phyloP scores from a whole-genome alignment of 2,329 filamentous ascomycete species.

The Colletotrichum scovillei region DNA sequence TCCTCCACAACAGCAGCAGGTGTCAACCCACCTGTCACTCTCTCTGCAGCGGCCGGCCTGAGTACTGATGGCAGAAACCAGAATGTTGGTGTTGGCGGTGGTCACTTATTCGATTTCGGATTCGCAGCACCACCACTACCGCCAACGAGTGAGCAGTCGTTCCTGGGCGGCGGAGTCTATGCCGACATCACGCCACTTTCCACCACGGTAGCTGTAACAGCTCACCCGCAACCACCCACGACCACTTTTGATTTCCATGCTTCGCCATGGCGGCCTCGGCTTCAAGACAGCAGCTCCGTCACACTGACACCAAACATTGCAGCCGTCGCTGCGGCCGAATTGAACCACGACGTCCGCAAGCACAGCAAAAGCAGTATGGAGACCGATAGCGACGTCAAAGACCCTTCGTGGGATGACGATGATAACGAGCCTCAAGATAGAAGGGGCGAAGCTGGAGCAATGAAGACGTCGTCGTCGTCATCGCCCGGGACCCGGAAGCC shows the following conservation, averaged over 20 bases:
- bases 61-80: background rate
- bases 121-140: constrained; percentile 25
- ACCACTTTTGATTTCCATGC: constrained; percentile 28
- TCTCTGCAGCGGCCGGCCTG: constrained; percentile 15
- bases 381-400: constrained; percentile 22
- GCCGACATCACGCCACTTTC: constrained; percentile 35
- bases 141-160: constrained; percentile 26
- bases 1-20: constrained; percentile 4
- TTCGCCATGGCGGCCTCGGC: constrained; percentile 29
- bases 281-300: constrained; percentile 28
- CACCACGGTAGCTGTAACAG: constrained; percentile 14
- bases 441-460: background rate
- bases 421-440: background rate
- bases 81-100: background rate
- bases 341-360: constrained; percentile 28
- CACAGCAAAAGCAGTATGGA: constrained; percentile 32
- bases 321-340: constrained; percentile 27
- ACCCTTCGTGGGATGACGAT: constrained; percentile 25
- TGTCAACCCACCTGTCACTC: constrained; percentile 1
- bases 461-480: background rate
- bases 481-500: background rate
- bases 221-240: constrained; percentile 19
- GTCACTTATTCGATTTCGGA: constrained; percentile 25
- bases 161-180: constrained; percentile 34
- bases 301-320: constrained; percentile 29